Evolutionary conservation across 2,329 filamentous ascomycete species (phyloP).

Genomic region (Dendryphion nanum): DNA sequence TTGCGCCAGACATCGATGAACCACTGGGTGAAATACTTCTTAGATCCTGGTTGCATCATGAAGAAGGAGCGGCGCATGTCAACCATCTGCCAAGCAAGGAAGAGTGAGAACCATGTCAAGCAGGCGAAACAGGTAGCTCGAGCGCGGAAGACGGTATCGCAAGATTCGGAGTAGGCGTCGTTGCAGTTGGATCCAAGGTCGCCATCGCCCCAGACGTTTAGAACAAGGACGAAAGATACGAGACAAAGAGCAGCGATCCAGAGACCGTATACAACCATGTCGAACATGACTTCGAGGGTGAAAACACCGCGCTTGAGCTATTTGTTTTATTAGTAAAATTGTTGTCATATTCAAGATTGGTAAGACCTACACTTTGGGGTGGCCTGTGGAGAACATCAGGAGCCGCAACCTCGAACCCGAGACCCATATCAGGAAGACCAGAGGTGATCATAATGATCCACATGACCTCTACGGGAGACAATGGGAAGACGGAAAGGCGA

Average conservation of each 20-base stretch:
- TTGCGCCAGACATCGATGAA: constrained; percentile 68
- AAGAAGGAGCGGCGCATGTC: constrained; percentile 73
- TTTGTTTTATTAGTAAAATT: constrained; percentile 9
- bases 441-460: constrained; percentile 96
- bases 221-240: constrained; percentile 35
- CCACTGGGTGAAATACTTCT: constrained; percentile 59
- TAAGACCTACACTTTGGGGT: constrained; percentile 67
- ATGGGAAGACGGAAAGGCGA: constrained; percentile 77
- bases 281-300: constrained; percentile 36
- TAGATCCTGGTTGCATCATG: constrained; percentile 65
- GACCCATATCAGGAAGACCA: constrained; percentile 81
- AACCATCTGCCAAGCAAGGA: constrained; percentile 77
- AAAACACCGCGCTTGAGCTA: constrained; percentile 38
- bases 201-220: constrained; percentile 34
- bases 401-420: constrained; percentile 75
- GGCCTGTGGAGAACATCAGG: constrained; percentile 77
- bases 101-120: constrained; percentile 73
- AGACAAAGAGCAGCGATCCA: constrained; percentile 37
- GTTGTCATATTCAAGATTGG: background rate
- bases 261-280: constrained; percentile 40
- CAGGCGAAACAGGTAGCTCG: constrained; percentile 72
- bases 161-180: constrained; percentile 27
- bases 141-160: constrained; percentile 47
- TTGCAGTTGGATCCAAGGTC: constrained; percentile 36
- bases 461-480: constrained; percentile 81